Base-by-base conservation (phyloP, 2,329 filamentous ascomycete genomes). In the Xylaria multiplex region DNA sequence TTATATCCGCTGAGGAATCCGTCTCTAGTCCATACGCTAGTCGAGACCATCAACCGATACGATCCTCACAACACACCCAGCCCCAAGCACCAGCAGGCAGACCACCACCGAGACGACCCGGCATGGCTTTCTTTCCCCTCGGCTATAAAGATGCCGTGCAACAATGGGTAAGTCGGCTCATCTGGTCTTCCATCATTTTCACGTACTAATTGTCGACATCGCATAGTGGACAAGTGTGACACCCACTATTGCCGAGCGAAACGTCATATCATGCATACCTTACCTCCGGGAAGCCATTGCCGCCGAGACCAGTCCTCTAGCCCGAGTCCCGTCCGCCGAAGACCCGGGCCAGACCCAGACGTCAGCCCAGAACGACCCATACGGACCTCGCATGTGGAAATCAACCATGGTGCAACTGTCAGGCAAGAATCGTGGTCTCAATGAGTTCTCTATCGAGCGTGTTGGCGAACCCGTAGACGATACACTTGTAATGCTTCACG, bases 401-500 rank as follows among this genome's bases (percentile, higher is more conserved):
- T 93, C 93, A 40, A 90, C 91, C 66, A 90, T 97, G 83, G 92
- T 99, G 11, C 82, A 90, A 69, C 83, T 99, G 63, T 89, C 90
- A 16, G 96, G 96, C 60, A 96, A 93, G 78, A 89, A 97, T 77
- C 88, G 96, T 56, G 91, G 90, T 2, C 79, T 99, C 68, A 98
- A 99, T 76, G 96, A 99, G 76, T 96, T 97, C 78, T 93, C 92
- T 0, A 88, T 99, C 2, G 93, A 97, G 81, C 86, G 94, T 56
- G 81, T 93, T 0, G 93, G 89, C 42, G 94, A 97, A 76, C 80
- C 90, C 4, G 87, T 88, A 0, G 90, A 96, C 53, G 90, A 98
- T 75, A 96, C 93, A 49, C 84, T 99, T 16, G 95, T 99, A 50
- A 97, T 99, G 88, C 83, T 99, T 4, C 96, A 99, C 77, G 96